Evolutionary conservation across 306 rosid genomes (phyloP).

Genomic region (Gillenia trifoliata): DNA sequence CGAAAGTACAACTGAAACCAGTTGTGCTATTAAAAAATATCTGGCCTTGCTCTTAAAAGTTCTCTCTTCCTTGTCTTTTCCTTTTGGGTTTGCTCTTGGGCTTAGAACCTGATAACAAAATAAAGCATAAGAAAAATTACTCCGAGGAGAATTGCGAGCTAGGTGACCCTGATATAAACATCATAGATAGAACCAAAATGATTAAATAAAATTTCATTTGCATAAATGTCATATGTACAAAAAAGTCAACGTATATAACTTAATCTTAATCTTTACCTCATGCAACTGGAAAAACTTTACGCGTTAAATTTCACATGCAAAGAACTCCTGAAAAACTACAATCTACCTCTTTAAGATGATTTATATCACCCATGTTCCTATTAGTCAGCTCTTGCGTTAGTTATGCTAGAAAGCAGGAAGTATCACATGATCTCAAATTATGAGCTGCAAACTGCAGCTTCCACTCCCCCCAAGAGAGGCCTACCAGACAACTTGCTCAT

Average conservation of each 20-base stretch:
- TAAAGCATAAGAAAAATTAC: neutral
- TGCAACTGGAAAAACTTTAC: neutral
- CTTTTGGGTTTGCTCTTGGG: constrained; percentile 67
- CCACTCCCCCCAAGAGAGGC: neutral
- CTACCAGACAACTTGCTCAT: neutral
- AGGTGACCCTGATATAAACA: neutral
- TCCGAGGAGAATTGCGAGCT: neutral
- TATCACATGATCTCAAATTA: neutral
- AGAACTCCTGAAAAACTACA: neutral
- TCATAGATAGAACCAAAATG: neutral
- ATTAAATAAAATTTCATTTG: neutral
- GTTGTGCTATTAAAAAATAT: constrained; percentile 68
- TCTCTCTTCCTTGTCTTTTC: constrained; percentile 79
- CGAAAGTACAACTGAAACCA: constrained; percentile 63
- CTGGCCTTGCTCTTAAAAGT: constrained; percentile 67
- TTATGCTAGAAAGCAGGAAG: neutral
- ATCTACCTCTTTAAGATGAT: neutral
- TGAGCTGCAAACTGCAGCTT: neutral
- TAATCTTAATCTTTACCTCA: too few species aligned
- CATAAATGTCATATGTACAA: neutral
- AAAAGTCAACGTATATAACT: neutral
- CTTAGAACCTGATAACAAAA: constrained; percentile 54
- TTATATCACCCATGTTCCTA: neutral
- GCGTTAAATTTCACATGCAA: constrained; percentile 1
- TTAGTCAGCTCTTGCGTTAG: neutral